Conservation (phyloP, 257 asterid species). For the Solanum paucissectum region DNA sequence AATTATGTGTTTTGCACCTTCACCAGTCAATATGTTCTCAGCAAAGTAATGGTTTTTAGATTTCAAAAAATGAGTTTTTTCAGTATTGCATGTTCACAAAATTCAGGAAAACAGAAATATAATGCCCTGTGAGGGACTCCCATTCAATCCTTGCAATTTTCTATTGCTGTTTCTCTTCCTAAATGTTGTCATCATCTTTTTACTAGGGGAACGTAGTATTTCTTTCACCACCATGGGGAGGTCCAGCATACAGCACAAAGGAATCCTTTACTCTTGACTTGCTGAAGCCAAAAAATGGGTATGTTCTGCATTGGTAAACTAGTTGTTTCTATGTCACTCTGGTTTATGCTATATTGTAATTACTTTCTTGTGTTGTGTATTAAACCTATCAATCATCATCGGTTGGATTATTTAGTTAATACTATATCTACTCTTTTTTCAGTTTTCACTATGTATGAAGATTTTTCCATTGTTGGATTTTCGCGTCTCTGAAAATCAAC, state of each 20-base stretch:
- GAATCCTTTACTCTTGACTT: slow-evolving; percentile 51
- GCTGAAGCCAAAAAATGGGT: slow-evolving; percentile 86
- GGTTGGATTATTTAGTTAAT: neutral
- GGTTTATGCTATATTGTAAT: neutral
- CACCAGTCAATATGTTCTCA: neutral
- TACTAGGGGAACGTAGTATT: slow-evolving; percentile 73
- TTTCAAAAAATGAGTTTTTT: neutral
- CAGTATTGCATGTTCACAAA: neutral
- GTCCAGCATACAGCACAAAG: slow-evolving; percentile 57
- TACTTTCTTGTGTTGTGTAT: neutral
- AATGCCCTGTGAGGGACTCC: neutral
- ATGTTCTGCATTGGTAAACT: slow-evolving; percentile 6
- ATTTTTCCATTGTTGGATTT: neutral
- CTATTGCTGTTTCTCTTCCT: neutral
- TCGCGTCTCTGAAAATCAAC: neutral
- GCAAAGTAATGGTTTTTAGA: neutral
- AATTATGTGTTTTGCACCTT: neutral
- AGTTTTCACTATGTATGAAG: neutral
- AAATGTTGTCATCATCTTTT: slow-evolving; percentile 9
- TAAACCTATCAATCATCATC: neutral
- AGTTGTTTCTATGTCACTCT: neutral
- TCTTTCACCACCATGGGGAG: slow-evolving; percentile 98
- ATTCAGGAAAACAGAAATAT: neutral
- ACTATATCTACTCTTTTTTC: neutral
- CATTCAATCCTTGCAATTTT: neutral